phyloP scores from a whole-genome alignment of 192 early-diverging fungal genomes.

The Spizellomyces punctatus region DNA sequence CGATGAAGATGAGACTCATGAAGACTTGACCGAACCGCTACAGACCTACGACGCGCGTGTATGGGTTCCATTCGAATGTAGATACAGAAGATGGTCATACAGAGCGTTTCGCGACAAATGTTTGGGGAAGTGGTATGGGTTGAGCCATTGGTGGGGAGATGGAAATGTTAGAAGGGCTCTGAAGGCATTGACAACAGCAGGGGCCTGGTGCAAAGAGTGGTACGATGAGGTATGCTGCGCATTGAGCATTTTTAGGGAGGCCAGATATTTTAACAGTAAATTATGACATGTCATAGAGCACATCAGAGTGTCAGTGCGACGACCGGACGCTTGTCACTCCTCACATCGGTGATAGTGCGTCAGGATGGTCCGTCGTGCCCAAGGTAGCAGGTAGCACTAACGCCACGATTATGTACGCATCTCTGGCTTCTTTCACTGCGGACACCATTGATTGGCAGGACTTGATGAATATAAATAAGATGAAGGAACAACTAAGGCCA shows the following conservation, averaged over 20 bases:
- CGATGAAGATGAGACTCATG: conserved; percentile 16
- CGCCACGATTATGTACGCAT: background rate
- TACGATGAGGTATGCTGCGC: conserved; percentile 23
- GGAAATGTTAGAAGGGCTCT: conserved; percentile 2
- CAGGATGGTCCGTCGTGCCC: background rate
- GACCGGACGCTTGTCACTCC: conserved; percentile 13
- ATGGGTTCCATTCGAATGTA: conserved; percentile 29
- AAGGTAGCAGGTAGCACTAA: background rate
- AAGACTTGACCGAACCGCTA: conserved; percentile 14
- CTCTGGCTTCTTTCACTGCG: background rate
- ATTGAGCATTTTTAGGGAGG: background rate
- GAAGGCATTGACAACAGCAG: conserved; percentile 18
- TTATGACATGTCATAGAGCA: conserved; percentile 1
- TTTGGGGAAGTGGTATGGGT: conserved; percentile 1
- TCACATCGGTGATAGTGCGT: background rate
- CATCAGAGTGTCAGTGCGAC: conserved; percentile 23
- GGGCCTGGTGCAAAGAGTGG: conserved; percentile 28
- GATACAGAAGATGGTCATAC: conserved; percentile 22
- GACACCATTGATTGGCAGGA: background rate
- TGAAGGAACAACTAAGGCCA: background rate
- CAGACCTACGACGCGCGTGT: conserved; percentile 20
- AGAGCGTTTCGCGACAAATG: conserved; percentile 14
- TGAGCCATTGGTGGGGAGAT: conserved; percentile 20
- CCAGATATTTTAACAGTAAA: no score
- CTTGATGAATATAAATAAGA: background rate